Evolutionary conservation across 2,329 filamentous ascomycete genomes (phyloP).

Genomic region (Chrysoporthe deuterocubensis): DNA sequence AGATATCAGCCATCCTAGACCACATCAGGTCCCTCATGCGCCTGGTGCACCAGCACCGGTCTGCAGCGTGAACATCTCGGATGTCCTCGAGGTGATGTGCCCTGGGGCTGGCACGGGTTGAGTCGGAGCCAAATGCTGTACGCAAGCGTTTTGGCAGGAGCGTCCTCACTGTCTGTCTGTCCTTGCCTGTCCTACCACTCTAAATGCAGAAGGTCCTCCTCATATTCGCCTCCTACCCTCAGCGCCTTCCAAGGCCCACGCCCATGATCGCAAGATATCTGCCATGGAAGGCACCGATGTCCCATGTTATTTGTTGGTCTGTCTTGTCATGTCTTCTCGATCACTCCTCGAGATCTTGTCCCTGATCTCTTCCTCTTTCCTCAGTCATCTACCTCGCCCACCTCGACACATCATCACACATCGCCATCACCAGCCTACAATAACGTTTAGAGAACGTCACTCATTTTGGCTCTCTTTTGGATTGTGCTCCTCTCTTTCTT

Average conservation of each 20-base stretch:
- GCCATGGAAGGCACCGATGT: not conserved
- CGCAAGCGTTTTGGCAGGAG: not conserved
- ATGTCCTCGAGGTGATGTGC: too few relatives aligned
- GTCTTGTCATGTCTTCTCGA: not conserved
- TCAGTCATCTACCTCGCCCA: conserved; percentile 13
- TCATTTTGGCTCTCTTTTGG: conserved; percentile 29
- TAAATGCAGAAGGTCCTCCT: not conserved
- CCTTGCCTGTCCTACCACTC: not conserved
- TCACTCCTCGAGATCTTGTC: not conserved
- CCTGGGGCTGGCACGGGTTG: not conserved
- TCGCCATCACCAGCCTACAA: conserved; percentile 27
- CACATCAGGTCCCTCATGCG: not conserved
- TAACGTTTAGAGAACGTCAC: conserved; percentile 32
- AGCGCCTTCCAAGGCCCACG: not conserved
- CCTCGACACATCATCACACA: conserved; percentile 23
- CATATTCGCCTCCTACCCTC: not conserved
- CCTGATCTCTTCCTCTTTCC: conserved; percentile 14
- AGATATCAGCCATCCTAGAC: too few relatives aligned
- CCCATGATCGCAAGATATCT: not conserved
- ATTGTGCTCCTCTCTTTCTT: conserved; percentile 26
- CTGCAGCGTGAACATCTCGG: too few relatives aligned
- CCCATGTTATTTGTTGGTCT: not conserved
- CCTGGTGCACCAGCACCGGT: not conserved
- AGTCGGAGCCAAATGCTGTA: not conserved
- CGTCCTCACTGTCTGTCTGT: not conserved